These are phyloP conservation scores for Linnemannia hyalina DNA, from an alignment of 192 early-diverging fungal species.

Conservation along the genomic window DNA sequence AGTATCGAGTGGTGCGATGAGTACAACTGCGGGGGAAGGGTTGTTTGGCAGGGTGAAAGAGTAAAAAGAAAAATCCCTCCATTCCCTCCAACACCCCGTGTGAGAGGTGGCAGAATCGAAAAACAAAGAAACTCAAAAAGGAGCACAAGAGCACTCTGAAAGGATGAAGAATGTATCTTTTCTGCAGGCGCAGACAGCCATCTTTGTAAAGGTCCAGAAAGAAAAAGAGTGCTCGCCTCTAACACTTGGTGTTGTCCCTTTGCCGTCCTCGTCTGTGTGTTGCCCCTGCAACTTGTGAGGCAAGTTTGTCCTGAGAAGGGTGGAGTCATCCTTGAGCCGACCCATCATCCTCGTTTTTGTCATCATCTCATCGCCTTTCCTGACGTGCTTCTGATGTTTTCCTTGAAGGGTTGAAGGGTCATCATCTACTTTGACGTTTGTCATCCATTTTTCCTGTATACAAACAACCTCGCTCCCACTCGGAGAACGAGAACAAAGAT, in stretches of 20 bases:
- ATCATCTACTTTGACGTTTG: conserved; percentile 8
- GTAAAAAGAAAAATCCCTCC: conserved; percentile 1
- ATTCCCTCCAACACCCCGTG: background rate
- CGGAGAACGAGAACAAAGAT: background rate
- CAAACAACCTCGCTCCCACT: background rate
- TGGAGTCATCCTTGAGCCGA: background rate
- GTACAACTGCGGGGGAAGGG: background rate
- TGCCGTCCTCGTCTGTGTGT: background rate
- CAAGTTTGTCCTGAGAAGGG: background rate
- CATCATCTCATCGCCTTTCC: background rate
- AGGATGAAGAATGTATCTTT: background rate
- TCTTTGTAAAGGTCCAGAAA: too few relatives aligned
- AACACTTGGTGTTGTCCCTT: background rate
- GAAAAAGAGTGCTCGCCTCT: too few relatives aligned
- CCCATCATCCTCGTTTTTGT: background rate
- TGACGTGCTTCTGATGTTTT: background rate
- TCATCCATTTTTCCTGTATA: conserved; percentile 18
- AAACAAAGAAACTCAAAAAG: background rate
- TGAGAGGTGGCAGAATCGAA: background rate
- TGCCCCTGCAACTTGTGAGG: background rate
- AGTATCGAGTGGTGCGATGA: background rate
- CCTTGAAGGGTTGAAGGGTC: background rate
- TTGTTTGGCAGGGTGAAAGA: background rate
- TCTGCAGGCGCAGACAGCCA: too few relatives aligned
- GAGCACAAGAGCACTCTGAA: background rate